Percentiles rank a stretch among this genome's conserved stretches.
These are phyloP conservation scores for Calycina marina DNA, from an alignment of 2,329 filamentous ascomycete genomes.

Conservation along the genomic window DNA sequence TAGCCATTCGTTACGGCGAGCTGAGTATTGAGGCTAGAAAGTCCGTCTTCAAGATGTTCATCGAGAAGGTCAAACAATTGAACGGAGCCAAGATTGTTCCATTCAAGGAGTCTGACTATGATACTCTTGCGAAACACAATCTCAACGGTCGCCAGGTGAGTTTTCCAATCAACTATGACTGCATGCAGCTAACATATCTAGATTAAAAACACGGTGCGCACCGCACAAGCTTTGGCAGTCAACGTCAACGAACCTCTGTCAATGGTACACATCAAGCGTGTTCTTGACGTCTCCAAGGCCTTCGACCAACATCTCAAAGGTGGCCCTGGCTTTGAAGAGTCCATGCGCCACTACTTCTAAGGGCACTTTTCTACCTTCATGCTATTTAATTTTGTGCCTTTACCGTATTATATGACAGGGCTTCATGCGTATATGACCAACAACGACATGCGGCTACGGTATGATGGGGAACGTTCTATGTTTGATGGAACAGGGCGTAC, in stretches of 20 bases:
- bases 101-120: conserved; percentile 54
- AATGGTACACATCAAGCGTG: conserved; percentile 68
- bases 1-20: conserved; percentile 68
- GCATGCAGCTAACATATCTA: conserved; percentile 25
- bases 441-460: too few species aligned
- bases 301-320: conserved; percentile 78
- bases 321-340: conserved; percentile 65
- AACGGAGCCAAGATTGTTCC: conserved; percentile 44
- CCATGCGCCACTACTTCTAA: conserved; percentile 62
- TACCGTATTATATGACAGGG: too few species aligned
- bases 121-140: conserved; percentile 49
- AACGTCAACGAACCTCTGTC: conserved; percentile 56
- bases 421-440: too few species aligned
- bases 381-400: too few species aligned
- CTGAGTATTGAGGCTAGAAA: conserved; percentile 59
- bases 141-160: conserved; percentile 53
- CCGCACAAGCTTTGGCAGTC: conserved; percentile 68
- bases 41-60: conserved; percentile 72
- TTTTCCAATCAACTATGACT: conserved; percentile 6
- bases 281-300: conserved; percentile 69
- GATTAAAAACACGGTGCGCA: conserved; percentile 82
- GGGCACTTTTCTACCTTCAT: not conserved
- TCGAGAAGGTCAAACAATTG: conserved; percentile 54
- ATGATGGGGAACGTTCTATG: too few species aligned
- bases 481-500: too few species aligned